Evolutionary conservation across 1,139 yeast species (phyloP).

Genomic region (Sugiyamaella grinbergsii): DNA sequence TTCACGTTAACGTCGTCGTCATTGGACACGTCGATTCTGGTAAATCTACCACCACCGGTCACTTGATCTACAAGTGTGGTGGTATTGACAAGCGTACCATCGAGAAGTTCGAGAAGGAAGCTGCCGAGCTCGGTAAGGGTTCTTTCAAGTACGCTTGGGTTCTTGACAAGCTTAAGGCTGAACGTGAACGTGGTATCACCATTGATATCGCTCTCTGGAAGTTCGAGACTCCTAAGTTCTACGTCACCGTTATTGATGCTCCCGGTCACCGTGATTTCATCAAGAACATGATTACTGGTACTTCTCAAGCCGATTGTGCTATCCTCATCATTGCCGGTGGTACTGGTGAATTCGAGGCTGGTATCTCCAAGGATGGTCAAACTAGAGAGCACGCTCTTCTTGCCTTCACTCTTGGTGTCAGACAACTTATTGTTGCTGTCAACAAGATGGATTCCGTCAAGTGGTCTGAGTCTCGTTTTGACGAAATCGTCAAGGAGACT

Average conservation of each 20-base stretch:
- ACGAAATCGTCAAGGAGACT: slow-evolving; percentile 81
- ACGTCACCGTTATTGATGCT: slow-evolving; percentile 90
- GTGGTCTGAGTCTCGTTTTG: slow-evolving; percentile 80
- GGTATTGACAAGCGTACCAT: slow-evolving; percentile 97
- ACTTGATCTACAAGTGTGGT: slow-evolving; percentile 94
- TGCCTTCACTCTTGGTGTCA: slow-evolving; percentile 90
- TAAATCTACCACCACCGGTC: slow-evolving; percentile 98
- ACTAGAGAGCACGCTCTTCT: slow-evolving; percentile 92
- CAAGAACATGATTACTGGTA: slow-evolving; percentile 93
- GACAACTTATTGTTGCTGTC: slow-evolving; percentile 84
- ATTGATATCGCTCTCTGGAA: slow-evolving; percentile 93
- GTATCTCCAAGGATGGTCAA: slow-evolving; percentile 92
- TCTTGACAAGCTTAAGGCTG: slow-evolving; percentile 92
- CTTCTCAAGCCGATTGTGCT: slow-evolving; percentile 94
- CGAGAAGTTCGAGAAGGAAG: slow-evolving; percentile 98
- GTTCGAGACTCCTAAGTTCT: slow-evolving; percentile 94
- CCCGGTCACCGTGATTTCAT: slow-evolving; percentile 98
- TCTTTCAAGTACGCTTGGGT: slow-evolving; percentile 99
- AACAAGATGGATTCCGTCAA: slow-evolving; percentile 93
- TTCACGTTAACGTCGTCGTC: slow-evolving; percentile 99
- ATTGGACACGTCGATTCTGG: slow-evolving; percentile 99
- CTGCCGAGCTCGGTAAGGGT: slow-evolving; percentile 98
- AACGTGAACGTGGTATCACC: slow-evolving; percentile 97
- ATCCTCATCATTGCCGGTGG: slow-evolving; percentile 89
- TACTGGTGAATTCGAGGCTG: slow-evolving; percentile 93